Conservation (phyloP, 805 yeast genomes). For the Hanseniaspora meyeri region DNA sequence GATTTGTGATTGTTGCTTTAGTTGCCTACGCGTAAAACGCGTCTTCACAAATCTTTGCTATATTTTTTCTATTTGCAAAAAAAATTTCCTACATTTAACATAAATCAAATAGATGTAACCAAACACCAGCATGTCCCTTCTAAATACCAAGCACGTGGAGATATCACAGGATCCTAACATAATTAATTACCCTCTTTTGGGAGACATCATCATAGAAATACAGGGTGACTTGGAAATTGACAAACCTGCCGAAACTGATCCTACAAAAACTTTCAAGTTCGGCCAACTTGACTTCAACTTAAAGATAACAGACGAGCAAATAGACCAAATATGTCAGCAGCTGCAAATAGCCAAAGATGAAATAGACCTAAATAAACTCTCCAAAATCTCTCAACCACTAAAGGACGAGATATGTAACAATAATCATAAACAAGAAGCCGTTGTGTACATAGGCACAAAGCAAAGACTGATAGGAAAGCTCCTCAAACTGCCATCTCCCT, state of each 20-base stretch:
- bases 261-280: slow-evolving; percentile 26
- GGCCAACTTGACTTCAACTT: slow-evolving; percentile 31
- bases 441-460: slow-evolving; percentile 52
- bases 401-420: slow-evolving; percentile 12
- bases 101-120: too few species aligned
- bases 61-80: too few species aligned
- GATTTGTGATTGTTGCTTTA: too few species aligned
- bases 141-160: slow-evolving; percentile 25
- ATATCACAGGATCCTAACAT: not conserved
- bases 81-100: too few species aligned
- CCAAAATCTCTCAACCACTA: slow-evolving; percentile 19
- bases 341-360: slow-evolving; percentile 17
- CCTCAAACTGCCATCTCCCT: slow-evolving; percentile 48
- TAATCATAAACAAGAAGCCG: slow-evolving; percentile 32
- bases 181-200: slow-evolving; percentile 34
- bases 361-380: slow-evolving; percentile 21
- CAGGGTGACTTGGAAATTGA: slow-evolving; percentile 54
- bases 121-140: not conserved
- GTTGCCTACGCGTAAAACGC: not conserved
- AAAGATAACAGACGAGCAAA: slow-evolving; percentile 30
- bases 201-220: slow-evolving; percentile 52
- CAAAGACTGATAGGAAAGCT: slow-evolving; percentile 57
- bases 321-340: slow-evolving; percentile 14
- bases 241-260: slow-evolving; percentile 30
- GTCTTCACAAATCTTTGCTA: not conserved